Evolutionary conservation across 768 basidiomycete species (phyloP).

Genomic region (Pholiota microspora): DNA sequence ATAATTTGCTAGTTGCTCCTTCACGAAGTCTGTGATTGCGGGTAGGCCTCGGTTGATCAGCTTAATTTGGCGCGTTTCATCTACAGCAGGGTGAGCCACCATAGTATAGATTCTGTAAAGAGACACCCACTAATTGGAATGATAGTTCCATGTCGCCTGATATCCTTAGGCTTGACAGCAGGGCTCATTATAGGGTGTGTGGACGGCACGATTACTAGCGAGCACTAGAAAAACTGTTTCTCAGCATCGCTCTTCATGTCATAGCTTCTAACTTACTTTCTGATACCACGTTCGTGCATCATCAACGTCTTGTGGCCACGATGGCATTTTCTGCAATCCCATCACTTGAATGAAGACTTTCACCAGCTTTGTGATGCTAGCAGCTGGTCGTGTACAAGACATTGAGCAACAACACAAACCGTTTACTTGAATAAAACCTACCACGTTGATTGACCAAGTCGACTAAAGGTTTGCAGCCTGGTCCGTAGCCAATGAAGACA

Average conservation of each 20-base stretch:
- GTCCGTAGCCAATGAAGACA: conserved; percentile 84
- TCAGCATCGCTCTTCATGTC: neutral
- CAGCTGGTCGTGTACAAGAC: conserved; percentile 9
- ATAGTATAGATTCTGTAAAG: neutral
- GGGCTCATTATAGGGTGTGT: conserved; percentile 54
- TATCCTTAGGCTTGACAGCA: conserved; percentile 36
- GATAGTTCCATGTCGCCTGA: conserved; percentile 66
- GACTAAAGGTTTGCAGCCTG: conserved; percentile 75
- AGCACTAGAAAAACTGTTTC: conserved; percentile 53
- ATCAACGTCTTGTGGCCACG: conserved; percentile 51
- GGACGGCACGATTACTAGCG: conserved; percentile 66
- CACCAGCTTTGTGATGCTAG: conserved; percentile 47
- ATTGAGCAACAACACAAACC: neutral
- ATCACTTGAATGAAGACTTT: conserved; percentile 78
- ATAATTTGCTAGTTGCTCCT: conserved; percentile 20
- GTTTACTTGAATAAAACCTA: conserved; percentile 30
- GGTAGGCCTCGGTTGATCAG: conserved; percentile 70
- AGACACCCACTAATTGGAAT: conserved; percentile 53
- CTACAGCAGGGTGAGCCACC: conserved; percentile 31
- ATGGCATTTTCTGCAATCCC: conserved; percentile 57
- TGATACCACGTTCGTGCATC: conserved; percentile 72
- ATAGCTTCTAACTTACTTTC: conserved; percentile 41
- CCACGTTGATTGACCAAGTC: conserved; percentile 71
- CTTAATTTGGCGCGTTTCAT: conserved; percentile 71
- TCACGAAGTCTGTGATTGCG: conserved; percentile 57